phyloP scores from a whole-genome alignment of 352 stramenopile genomes.

The Phytophthora cryptogea region DNA sequence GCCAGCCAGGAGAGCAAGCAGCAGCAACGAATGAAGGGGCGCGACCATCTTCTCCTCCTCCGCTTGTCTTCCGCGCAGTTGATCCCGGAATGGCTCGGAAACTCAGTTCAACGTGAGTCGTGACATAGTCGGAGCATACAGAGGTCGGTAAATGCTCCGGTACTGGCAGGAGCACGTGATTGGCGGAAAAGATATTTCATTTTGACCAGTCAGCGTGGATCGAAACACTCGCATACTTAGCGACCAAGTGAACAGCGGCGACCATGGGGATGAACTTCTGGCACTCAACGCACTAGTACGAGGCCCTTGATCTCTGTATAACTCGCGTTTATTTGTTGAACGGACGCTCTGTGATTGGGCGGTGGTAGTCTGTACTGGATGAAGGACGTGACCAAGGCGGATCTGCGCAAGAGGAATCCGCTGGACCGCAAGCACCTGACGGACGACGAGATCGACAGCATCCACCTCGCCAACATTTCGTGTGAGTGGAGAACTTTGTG shows the following conservation, averaged over 20 bases:
- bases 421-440: constrained; percentile 76
- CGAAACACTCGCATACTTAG: background rate
- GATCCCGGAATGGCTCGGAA: constrained; percentile 17
- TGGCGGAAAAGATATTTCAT: constrained; percentile 7
- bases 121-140: constrained; percentile 11
- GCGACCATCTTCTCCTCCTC: constrained; percentile 25
- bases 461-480: constrained; percentile 88
- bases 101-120: constrained; percentile 29
- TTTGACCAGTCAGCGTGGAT: constrained; percentile 14
- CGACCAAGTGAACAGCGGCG: background rate
- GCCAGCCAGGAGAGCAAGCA: constrained; percentile 16
- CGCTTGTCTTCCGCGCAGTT: constrained; percentile 7
- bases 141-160: background rate
- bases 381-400: constrained; percentile 79
- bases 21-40: constrained; percentile 11
- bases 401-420: constrained; percentile 80
- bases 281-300: constrained; percentile 91
- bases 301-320: background rate
- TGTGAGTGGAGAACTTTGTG: constrained; percentile 35
- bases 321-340: background rate
- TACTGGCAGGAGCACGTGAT: constrained; percentile 6
- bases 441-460: constrained; percentile 88
- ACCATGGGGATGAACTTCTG: constrained; percentile 90
- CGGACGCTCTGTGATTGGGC: background rate
- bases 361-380: constrained; percentile 84